A percentile compares a stretch with the other conserved stretches of the same genome.
phyloP scores from a whole-genome alignment of 345 rosid species.

The Arabidopsis suecica region DNA sequence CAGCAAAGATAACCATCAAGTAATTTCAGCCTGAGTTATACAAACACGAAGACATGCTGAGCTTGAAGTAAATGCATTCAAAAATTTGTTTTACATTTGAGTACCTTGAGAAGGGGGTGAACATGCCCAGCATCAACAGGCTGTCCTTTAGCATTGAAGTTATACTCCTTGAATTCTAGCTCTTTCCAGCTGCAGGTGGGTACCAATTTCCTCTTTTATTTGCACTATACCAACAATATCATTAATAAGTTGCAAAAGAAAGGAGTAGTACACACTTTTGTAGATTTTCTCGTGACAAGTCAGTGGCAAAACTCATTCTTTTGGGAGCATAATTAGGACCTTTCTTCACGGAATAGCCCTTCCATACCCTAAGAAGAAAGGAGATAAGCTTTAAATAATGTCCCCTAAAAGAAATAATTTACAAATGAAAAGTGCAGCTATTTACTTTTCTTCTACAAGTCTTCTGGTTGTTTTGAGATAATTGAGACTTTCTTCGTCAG shows the following conservation, averaged over 20 bases:
- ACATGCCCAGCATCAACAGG: constrained; percentile 89
- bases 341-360: constrained; percentile 43
- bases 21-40: not conserved
- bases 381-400: not conserved
- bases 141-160: constrained; percentile 88
- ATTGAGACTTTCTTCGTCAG: constrained; percentile 59
- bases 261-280: constrained; percentile 59
- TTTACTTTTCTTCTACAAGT: constrained; percentile 68
- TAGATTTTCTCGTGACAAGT: constrained; percentile 31
- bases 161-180: constrained; percentile 87
- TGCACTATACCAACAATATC: not conserved
- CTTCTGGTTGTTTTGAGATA: constrained; percentile 71
- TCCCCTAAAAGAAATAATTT: not conserved
- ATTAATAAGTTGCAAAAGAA: not conserved
- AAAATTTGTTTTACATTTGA: not conserved
- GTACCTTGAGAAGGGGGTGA: constrained; percentile 93
- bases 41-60: constrained; percentile 3
- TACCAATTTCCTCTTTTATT: constrained; percentile 22
- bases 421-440: constrained; percentile 28
- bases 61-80: constrained; percentile 5
- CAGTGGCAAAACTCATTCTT: no score
- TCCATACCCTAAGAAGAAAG: constrained; percentile 66
- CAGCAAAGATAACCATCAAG: not conserved
- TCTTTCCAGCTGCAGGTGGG: constrained; percentile 71
- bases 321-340: no score